Evolutionary conservation across 2,329 filamentous ascomycete genomes (phyloP).

Genomic region (Colletotrichum sp.): DNA sequence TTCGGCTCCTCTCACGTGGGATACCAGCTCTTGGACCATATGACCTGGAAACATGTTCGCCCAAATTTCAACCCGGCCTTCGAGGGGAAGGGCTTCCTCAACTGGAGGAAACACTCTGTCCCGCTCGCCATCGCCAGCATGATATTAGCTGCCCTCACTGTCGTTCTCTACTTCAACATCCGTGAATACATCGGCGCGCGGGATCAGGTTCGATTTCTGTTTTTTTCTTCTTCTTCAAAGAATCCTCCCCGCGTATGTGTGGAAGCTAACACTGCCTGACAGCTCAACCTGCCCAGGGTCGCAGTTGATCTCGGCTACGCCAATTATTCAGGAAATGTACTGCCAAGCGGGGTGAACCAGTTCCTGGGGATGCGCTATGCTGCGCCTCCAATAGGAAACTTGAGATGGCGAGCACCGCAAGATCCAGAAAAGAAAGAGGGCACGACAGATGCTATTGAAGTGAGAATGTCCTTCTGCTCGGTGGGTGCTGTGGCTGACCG

Average conservation of each 20-base stretch:
- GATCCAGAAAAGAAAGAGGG: slow-evolving; percentile 39
- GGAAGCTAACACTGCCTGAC: neutral
- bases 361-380: slow-evolving; percentile 59
- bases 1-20: slow-evolving; percentile 18
- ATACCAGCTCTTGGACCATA: slow-evolving; percentile 17
- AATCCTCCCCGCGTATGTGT: neutral
- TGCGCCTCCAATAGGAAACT: slow-evolving; percentile 51
- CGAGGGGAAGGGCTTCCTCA: slow-evolving; percentile 9
- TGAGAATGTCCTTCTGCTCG: slow-evolving; percentile 23
- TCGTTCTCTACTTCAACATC: slow-evolving; percentile 15
- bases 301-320: slow-evolving; percentile 48
- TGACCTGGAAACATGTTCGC: slow-evolving; percentile 15
- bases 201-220: slow-evolving; percentile 10
- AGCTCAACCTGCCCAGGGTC: slow-evolving; percentile 13
- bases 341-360: slow-evolving; percentile 44
- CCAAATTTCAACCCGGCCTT: slow-evolving; percentile 1
- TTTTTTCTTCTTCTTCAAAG: neutral
- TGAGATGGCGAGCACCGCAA: slow-evolving; percentile 56
- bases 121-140: slow-evolving; percentile 16
- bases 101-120: slow-evolving; percentile 12
- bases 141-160: slow-evolving; percentile 12
- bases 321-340: slow-evolving; percentile 44
- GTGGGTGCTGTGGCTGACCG: neutral
- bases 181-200: slow-evolving; percentile 2
- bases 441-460: slow-evolving; percentile 40